Base-by-base conservation (phyloP, 331 rosid genomes). In the Prunus yedoensis region DNA sequence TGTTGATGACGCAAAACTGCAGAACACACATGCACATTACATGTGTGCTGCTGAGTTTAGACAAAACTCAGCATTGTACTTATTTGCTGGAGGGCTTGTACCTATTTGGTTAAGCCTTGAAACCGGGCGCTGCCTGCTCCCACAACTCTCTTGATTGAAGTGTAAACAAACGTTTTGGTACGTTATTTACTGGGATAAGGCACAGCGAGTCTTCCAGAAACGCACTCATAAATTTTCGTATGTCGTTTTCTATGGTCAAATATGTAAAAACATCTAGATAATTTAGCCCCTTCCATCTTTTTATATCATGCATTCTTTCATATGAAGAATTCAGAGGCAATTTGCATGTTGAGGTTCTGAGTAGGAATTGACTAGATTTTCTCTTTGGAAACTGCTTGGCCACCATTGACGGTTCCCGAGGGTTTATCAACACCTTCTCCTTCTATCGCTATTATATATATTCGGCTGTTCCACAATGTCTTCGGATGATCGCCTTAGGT, bases 321-420 rank as follows among this genome's bases (percentile, higher is more conserved):
- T 6, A 21, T 13, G 21, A 66, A 63, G 79, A 35, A 64, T 25
- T 75, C 71, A 75, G 56, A 52, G 38, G 62, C 0, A 18, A 62
- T 74, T 74, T 30, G 25, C 18, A 52, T 38, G 1, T 38, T 38
- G 43, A 6, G 46, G 69, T 17, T 45, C 76, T 59, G 58, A 57
- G 52, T 58, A 25, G 3, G 25, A 56, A 41, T 72, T 21, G 57
- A 4, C 45, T 45, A 52, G 50, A 11, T 27, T 66, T 41, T 8
- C 11, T 38, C 46, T 5, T 23, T 20, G 14, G 20, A 5, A 14
- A n/a, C 15, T 70, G 61, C 61, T 56, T 56, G 61, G 57, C 27
- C 13, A 20, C 61, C 61, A 56, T 8, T 56, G 61, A 9, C 61
- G 3, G 9, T 56, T 18, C 27, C 4, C 6, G 20, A 9, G 14